Evolutionary conservation across 371 early-diverging fungal genomes (phyloP).

Genomic region (Parasitella parasitica): DNA sequence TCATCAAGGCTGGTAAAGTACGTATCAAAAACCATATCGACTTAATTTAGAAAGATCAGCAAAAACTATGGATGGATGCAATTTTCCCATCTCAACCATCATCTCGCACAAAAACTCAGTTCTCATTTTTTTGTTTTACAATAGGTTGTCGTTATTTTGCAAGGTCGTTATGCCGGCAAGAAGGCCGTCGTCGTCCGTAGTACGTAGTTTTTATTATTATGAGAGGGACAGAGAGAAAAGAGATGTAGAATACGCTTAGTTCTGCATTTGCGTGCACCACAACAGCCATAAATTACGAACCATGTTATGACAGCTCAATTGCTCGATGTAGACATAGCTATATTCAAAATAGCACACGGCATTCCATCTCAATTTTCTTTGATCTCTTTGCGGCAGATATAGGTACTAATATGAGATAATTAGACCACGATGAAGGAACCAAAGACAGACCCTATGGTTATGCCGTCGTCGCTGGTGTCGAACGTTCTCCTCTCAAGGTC

Average conservation of each 20-base stretch:
- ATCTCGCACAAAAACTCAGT: background rate
- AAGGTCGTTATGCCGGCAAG: constrained; percentile 97
- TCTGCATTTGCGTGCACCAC: too few species aligned
- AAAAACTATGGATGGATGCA: background rate
- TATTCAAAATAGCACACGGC: background rate
- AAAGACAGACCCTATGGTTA: constrained; percentile 94
- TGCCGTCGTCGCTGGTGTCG: constrained; percentile 96
- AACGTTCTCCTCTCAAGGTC: constrained; percentile 94
- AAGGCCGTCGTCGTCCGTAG: constrained; percentile 98
- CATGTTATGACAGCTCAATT: too few species aligned
- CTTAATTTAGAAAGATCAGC: background rate
- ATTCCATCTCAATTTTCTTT: background rate
- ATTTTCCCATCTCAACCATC: background rate
- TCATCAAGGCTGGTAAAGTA: constrained; percentile 67
- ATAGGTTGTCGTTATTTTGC: constrained; percentile 93
- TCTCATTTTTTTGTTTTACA: background rate
- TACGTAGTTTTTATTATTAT: constrained; percentile 31
- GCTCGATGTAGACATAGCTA: too few species aligned
- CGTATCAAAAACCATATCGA: constrained; percentile 12
- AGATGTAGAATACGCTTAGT: too few species aligned
- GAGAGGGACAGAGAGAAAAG: background rate
- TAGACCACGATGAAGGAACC: constrained; percentile 82
- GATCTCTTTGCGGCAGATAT: background rate
- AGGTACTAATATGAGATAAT: background rate
- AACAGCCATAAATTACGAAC: too few species aligned